Evolutionary conservation across 2,329 filamentous ascomycete species (phyloP).

Genomic region (Calonectria naviculata): DNA sequence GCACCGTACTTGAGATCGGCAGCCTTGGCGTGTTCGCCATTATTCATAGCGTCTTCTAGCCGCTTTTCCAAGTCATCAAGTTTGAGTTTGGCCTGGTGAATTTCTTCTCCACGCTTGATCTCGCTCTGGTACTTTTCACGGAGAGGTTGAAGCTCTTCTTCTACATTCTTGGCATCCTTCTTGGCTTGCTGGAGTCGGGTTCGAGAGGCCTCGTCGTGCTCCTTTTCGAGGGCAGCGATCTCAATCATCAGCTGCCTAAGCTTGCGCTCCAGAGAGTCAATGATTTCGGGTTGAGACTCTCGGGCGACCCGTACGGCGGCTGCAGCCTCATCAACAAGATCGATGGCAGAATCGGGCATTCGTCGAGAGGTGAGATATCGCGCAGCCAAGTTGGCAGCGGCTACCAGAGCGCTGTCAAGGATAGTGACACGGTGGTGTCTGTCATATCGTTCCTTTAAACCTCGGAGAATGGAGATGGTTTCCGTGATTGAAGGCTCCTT

Average conservation of each 20-base stretch:
- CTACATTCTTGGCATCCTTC: conserved; percentile 92
- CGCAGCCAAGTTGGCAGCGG: conserved; percentile 89
- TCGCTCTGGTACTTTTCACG: conserved; percentile 97
- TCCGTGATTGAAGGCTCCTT: conserved; percentile 92
- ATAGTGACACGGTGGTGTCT: conserved; percentile 98
- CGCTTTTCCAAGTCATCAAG: conserved; percentile 92
- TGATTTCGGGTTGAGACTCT: conserved; percentile 95
- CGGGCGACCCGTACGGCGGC: conserved; percentile 95
- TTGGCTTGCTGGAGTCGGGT: conserved; percentile 83
- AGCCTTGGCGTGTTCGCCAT: conserved; percentile 84
- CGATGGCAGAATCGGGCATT: conserved; percentile 95
- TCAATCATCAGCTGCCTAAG: conserved; percentile 95
- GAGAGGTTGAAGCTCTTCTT: conserved; percentile 91
- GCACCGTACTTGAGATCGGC: conserved; percentile 98
- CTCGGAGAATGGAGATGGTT: conserved; percentile 97
- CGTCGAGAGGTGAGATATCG: conserved; percentile 92
- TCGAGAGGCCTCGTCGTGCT: conserved; percentile 94
- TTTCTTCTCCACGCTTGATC: conserved; percentile 88
- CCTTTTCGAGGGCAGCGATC: conserved; percentile 92
- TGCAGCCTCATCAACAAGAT: conserved; percentile 95
- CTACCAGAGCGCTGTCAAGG: conserved; percentile 90
- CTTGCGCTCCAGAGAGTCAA: conserved; percentile 93
- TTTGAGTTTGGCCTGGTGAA: conserved; percentile 95
- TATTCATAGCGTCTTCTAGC: conserved; percentile 90
- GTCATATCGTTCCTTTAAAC: conserved; percentile 97